Evolutionary conservation across 1,284 basidiomycete genomes (phyloP).

Genomic region (Puccinia triticina): DNA sequence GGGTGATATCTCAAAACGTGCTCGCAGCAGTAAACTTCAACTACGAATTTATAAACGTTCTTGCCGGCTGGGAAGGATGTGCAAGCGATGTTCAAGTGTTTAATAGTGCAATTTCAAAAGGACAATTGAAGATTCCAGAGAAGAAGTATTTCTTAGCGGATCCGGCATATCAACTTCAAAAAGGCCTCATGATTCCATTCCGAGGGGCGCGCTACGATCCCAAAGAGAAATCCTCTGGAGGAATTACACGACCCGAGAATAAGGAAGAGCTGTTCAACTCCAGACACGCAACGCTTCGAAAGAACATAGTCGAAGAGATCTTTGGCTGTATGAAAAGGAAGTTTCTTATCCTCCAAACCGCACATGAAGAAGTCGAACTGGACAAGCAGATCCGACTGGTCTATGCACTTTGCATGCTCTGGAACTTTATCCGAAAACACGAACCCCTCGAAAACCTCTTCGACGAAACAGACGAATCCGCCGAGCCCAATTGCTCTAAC

Average conservation of each 20-base stretch:
- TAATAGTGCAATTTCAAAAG: slow-evolving; percentile 51
- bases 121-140: not conserved
- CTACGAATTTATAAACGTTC: slow-evolving; percentile 59
- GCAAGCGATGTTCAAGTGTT: slow-evolving; percentile 60
- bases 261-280: slow-evolving; percentile 18
- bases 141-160: slow-evolving; percentile 6
- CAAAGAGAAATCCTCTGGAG: slow-evolving; percentile 49
- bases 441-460: not conserved
- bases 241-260: not conserved
- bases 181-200: slow-evolving; percentile 60
- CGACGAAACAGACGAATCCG: not conserved
- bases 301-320: not conserved
- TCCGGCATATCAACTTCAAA: slow-evolving; percentile 54
- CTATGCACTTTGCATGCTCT: not conserved
- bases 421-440: not conserved
- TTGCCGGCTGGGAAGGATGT: slow-evolving; percentile 62
- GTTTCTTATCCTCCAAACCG: not conserved
- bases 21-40: slow-evolving; percentile 59
- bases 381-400: not conserved
- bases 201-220: slow-evolving; percentile 61
- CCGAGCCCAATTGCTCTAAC: not conserved
- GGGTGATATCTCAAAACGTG: slow-evolving; percentile 57
- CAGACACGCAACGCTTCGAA: not conserved
- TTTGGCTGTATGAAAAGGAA: not conserved
- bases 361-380: not conserved